These are phyloP conservation scores for Didymella pomorum DNA, from an alignment of 2,329 filamentous ascomycete species.

Conservation along the genomic window DNA sequence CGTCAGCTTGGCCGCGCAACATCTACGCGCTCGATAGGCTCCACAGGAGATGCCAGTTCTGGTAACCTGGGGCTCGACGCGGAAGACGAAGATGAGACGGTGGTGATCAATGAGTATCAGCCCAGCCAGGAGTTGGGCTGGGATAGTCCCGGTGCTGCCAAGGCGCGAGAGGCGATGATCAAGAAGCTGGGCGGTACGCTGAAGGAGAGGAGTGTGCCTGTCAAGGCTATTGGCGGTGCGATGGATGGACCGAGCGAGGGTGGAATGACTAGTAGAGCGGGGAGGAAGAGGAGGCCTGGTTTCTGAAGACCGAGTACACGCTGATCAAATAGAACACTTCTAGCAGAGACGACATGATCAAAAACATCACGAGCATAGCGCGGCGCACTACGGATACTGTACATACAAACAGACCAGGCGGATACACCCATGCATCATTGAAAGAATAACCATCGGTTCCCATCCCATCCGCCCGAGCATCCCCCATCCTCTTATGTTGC, in stretches of 20 bases:
- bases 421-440: background rate
- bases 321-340: background rate
- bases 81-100: slow-evolving; percentile 31
- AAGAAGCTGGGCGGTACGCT: slow-evolving; percentile 47
- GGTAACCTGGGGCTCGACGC: slow-evolving; percentile 25
- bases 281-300: slow-evolving; percentile 37
- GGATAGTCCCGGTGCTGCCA: slow-evolving; percentile 48
- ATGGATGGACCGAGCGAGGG: slow-evolving; percentile 44
- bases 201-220: slow-evolving; percentile 35
- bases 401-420: background rate
- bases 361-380: background rate
- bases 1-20: slow-evolving; percentile 45
- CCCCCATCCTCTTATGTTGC: background rate
- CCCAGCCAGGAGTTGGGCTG: slow-evolving; percentile 50
- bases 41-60: slow-evolving; percentile 38
- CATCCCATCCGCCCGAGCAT: background rate
- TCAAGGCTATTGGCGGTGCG: slow-evolving; percentile 45
- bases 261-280: slow-evolving; percentile 28
- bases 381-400: background rate
- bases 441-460: background rate
- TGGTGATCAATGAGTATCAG: slow-evolving; percentile 39
- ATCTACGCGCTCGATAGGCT: slow-evolving; percentile 41
- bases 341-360: background rate
- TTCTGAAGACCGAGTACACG: slow-evolving; percentile 2
- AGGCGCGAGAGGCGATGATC: slow-evolving; percentile 49